Percentiles rank a stretch among this genome's conserved stretches.
These are phyloP conservation scores for Vitis riparia DNA, from an alignment of 164 flowering plant genomes.

Conservation along the genomic window DNA sequence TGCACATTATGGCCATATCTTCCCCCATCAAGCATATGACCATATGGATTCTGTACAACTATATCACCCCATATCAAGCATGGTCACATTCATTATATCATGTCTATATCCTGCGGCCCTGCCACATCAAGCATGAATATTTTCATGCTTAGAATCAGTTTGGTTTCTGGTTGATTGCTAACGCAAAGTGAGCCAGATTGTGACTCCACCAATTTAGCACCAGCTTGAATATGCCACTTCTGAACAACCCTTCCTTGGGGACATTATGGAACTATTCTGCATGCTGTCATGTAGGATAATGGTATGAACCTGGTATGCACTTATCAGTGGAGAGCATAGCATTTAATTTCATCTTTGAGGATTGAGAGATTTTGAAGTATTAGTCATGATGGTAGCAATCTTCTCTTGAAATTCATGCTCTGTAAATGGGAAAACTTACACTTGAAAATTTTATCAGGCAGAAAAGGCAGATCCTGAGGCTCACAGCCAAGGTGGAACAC, in stretches of 20 bases:
- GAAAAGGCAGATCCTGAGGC: slow-evolving; percentile 38
- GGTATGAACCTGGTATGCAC: neutral
- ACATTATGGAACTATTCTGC: neutral
- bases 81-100: too few relatives aligned
- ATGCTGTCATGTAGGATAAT: neutral
- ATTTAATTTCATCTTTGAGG: neutral
- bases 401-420: neutral
- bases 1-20: neutral
- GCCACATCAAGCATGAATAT: too few relatives aligned
- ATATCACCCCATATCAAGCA: too few relatives aligned
- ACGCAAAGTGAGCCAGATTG: too few relatives aligned
- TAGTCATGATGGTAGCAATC: neutral
- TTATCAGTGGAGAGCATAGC: neutral
- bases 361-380: neutral
- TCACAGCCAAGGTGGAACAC: slow-evolving; percentile 27
- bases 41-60: too few relatives aligned
- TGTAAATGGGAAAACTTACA: neutral
- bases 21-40: neutral
- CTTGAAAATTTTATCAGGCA: slow-evolving; percentile 34
- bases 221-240: neutral
- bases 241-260: neutral
- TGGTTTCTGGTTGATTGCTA: neutral
- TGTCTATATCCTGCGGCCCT: too few relatives aligned
- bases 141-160: neutral
- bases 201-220: too few relatives aligned